Evolutionary conservation across 2,329 filamentous ascomycete species (phyloP).

Genomic region (Coniosporium tulheliwenetii): DNA sequence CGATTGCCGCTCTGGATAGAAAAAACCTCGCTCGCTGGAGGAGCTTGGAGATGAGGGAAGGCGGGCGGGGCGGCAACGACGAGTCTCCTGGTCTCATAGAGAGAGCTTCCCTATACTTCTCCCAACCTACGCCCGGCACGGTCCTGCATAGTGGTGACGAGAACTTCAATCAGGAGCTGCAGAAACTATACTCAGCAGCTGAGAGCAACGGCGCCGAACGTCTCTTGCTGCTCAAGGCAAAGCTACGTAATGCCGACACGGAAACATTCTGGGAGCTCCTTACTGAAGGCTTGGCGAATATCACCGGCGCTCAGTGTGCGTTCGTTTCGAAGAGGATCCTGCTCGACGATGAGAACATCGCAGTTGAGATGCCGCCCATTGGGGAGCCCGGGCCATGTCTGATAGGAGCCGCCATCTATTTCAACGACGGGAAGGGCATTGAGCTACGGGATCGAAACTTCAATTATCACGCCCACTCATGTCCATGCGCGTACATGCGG

Average conservation of each 20-base stretch:
- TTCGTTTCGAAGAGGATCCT: constrained; percentile 52
- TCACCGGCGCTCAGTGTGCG: constrained; percentile 49
- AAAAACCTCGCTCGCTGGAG: too few relatives aligned
- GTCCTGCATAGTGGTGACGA: constrained; percentile 27
- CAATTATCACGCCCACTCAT: constrained; percentile 48
- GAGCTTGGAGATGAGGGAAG: too few relatives aligned
- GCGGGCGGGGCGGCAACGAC: too few relatives aligned
- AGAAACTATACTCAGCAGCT: constrained; percentile 12
- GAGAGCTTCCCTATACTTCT: constrained; percentile 26
- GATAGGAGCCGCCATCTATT: constrained; percentile 50
- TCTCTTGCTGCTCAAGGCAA: constrained; percentile 42
- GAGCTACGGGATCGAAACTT: constrained; percentile 41
- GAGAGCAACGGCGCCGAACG: constrained; percentile 47
- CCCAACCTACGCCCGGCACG: constrained; percentile 22
- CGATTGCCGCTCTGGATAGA: too few relatives aligned
- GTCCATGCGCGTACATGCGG: constrained; percentile 53
- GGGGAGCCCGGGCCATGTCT: constrained; percentile 46
- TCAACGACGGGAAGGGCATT: constrained; percentile 41
- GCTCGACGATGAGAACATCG: constrained; percentile 40
- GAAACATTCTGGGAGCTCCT: constrained; percentile 49
- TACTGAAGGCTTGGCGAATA: constrained; percentile 46
- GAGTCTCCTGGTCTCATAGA: constrained; percentile 17
- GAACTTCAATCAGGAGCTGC: constrained; percentile 23
- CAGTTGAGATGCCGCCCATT: constrained; percentile 44
- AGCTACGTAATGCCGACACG: constrained; percentile 34